A percentile compares a stretch with the other conserved stretches of the same genome.
phyloP scores from a whole-genome alignment of 371 early-diverging fungal genomes.

The Syncephalastrum racemosum region DNA sequence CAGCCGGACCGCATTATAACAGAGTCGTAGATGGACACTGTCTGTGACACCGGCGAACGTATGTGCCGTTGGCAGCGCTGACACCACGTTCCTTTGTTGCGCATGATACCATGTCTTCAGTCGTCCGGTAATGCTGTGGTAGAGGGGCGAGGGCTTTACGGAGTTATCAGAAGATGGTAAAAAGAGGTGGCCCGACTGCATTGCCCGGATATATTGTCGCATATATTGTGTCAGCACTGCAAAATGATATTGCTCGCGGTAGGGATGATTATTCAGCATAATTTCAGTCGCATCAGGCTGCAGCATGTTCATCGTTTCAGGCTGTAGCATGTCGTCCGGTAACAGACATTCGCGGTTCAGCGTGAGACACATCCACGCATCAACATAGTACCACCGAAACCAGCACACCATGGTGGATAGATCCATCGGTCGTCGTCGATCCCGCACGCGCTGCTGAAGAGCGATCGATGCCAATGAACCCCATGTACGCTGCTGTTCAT shows the following conservation, averaged over 20 bases:
- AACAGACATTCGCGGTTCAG: constrained; percentile 31
- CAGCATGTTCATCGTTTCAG: background rate
- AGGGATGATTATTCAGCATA: background rate
- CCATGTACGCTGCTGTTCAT: constrained; percentile 24
- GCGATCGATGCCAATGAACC: constrained; percentile 21
- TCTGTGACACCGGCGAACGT: constrained; percentile 2
- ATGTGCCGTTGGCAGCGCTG: background rate
- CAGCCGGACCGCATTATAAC: constrained; percentile 39
- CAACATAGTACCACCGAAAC: constrained; percentile 43
- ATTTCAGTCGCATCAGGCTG: background rate
- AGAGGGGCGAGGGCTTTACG: constrained; percentile 26
- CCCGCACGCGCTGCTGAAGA: constrained; percentile 12
- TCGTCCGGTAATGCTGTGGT: constrained; percentile 29
- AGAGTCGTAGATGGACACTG: constrained; percentile 33
- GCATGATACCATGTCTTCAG: constrained; percentile 28
- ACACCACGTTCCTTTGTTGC: background rate
- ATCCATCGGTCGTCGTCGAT: background rate
- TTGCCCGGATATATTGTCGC: constrained; percentile 38
- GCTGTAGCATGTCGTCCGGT: constrained; percentile 21
- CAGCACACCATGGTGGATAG: constrained; percentile 17
- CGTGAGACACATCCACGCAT: constrained; percentile 42
- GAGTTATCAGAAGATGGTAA: background rate
- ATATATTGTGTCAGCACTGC: constrained; percentile 33
- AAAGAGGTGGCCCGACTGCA: constrained; percentile 25
- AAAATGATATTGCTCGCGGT: constrained; percentile 22